Evolutionary conservation across 148 eudicot genomes (phyloP), one percentile per base, ranked within the genome.

Genomic region (Amaranthus cruentus): DNA sequence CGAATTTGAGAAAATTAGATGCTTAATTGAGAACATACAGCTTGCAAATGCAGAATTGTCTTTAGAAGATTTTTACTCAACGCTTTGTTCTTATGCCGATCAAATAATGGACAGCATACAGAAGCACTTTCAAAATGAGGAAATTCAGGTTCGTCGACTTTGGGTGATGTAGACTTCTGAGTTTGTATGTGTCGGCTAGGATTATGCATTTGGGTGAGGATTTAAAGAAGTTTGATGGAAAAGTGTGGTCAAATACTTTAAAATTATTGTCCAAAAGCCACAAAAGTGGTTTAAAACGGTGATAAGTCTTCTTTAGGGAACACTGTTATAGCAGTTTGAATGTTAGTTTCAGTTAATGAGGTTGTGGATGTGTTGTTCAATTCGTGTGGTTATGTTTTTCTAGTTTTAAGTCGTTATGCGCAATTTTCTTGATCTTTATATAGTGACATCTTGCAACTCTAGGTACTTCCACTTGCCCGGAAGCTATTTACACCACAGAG

Each of bases 391-490:
- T 64, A 54, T n/a, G 14, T 10, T 10, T 12, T 47, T 6, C 15
- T 55, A 68, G 49, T 8, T 56, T 9, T 9, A 14, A 13, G 56
- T 47, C 3, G 18, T 66, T 42, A 10, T 7, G 18, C 66, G 14
- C 14, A 68, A 28, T 28, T 28, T 14, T 69, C 55, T 0, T 62
- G 61, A 59, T 58, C 42, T 51, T 55, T 42, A 70, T 76, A 7
- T 69, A 47, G 9, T 62, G 28, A 15, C 6, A 12, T 58, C 47
- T 68, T 28, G 62, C 48, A 53, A 38, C 47, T 49, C 55, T 69
- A 91, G 97, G 97, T 93, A 76, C 91, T 93, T 71, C 96, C 96
- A 60, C 92, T 91, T 74, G 96, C 94, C 10, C 84, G 92, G 47
- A 87, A 86, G 83, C 87, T 85, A 77, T 93, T 93, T 79, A 83